phyloP scores from a whole-genome alignment of 768 basidiomycete species.

The Mycena filopes region DNA sequence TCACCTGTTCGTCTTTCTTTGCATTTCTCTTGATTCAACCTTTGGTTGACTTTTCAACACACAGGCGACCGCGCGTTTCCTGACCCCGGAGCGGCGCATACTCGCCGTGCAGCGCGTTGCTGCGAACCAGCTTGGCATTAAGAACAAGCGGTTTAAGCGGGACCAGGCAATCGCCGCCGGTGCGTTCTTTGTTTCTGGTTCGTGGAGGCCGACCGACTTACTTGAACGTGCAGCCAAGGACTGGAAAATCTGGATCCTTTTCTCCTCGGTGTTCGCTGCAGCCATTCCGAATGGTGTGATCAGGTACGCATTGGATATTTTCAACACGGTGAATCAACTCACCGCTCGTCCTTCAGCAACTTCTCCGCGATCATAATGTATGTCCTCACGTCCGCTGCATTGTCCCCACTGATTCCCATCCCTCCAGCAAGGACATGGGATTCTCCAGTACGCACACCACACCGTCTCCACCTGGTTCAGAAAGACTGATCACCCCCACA shows the following conservation, averaged over 20 bases:
- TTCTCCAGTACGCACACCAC: constrained; percentile 27
- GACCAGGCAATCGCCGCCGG: constrained; percentile 29
- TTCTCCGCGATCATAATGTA: constrained; percentile 35
- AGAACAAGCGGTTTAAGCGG: constrained; percentile 37
- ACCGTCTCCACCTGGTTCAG: no score
- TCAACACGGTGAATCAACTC: no score
- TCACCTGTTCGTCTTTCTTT: constrained; percentile 30
- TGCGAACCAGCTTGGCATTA: constrained; percentile 39
- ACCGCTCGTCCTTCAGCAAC: no score
- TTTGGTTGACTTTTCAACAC: no score
- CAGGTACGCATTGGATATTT: constrained; percentile 19
- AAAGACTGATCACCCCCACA: not conserved
- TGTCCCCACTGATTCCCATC: no score
- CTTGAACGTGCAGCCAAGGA: constrained; percentile 27
- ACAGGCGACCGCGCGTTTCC: constrained; percentile 30
- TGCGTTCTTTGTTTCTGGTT: not conserved
- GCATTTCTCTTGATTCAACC: no score
- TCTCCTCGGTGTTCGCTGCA: constrained; percentile 33
- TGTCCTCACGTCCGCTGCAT: no score
- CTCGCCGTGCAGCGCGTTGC: constrained; percentile 36
- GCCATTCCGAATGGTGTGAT: constrained; percentile 37
- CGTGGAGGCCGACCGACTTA: not conserved
- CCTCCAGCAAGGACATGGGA: constrained; percentile 33
- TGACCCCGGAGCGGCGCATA: constrained; percentile 29
- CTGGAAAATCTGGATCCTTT: constrained; percentile 35